Conservation (phyloP, 2,329 filamentous ascomycete genomes). For the Cadophora sp. region DNA sequence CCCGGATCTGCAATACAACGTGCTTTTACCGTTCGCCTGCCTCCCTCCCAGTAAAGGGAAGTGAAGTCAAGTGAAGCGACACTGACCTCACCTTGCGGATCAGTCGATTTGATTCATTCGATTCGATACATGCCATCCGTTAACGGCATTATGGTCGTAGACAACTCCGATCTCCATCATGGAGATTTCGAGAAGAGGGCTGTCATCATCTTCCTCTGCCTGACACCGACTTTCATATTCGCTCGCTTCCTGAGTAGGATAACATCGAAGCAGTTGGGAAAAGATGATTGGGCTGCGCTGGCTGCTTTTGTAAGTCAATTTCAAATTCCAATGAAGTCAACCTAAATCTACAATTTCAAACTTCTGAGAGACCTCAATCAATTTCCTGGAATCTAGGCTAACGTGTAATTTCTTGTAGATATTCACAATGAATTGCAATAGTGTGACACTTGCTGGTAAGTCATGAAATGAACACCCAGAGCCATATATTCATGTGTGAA, state of each 20-base stretch:
- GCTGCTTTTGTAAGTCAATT: conserved; percentile 22
- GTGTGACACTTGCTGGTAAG: conserved; percentile 28
- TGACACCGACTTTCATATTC: conserved; percentile 25
- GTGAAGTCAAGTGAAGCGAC: not conserved
- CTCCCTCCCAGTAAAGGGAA: no score
- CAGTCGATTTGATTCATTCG: not conserved
- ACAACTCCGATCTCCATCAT: conserved; percentile 30
- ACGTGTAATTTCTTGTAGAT: conserved; percentile 11
- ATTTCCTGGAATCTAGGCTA: not conserved
- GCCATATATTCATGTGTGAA: not conserved
- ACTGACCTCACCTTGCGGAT: not conserved
- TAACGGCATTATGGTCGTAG: conserved; percentile 18
- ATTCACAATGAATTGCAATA: conserved; percentile 26
- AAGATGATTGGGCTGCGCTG: conserved; percentile 32
- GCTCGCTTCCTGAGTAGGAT: conserved; percentile 27
- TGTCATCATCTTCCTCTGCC: conserved; percentile 24
- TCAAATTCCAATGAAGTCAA: no score
- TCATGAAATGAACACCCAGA: not conserved
- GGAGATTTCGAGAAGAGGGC: conserved; percentile 29
- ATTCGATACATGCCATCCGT: not conserved
- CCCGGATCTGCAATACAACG: not conserved
- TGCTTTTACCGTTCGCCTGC: no score
- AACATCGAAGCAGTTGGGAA: conserved; percentile 28
- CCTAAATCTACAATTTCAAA: no score
- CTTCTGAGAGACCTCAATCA: no score